Evolutionary conservation across 2,329 filamentous ascomycete species (phyloP).

Genomic region (Fusarium burgessii): DNA sequence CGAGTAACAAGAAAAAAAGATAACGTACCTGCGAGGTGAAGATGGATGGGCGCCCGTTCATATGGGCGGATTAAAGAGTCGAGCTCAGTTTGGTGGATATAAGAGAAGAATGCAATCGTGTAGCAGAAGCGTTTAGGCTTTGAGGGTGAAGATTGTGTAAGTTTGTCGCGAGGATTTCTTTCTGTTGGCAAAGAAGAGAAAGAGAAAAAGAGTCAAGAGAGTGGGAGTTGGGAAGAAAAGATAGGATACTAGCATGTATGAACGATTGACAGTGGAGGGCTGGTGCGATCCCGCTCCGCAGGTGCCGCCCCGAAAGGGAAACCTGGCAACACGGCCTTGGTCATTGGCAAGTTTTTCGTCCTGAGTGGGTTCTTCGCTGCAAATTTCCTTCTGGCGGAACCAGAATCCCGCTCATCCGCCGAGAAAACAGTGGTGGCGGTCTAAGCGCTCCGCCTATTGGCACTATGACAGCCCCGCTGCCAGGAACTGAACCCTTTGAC

Average conservation of each 20-base stretch:
- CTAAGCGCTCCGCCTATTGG: constrained; percentile 24
- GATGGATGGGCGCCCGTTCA: constrained; percentile 85
- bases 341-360: constrained; percentile 44
- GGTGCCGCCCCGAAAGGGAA: constrained; percentile 15
- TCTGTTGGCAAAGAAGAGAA: constrained; percentile 30
- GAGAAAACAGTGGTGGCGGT: constrained; percentile 13
- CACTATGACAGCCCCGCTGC: constrained; percentile 27
- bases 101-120: constrained; percentile 35
- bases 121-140: constrained; percentile 16
- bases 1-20: constrained; percentile 21
- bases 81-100: constrained; percentile 47
- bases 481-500: constrained; percentile 33
- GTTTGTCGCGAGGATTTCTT: constrained; percentile 34
- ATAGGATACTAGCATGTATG: background rate
- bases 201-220: constrained; percentile 25
- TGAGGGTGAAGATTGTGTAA: constrained; percentile 2
- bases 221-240: constrained; percentile 31
- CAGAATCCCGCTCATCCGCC: constrained; percentile 25
- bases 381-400: constrained; percentile 27
- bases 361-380: constrained; percentile 24
- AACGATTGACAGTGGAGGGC: background rate
- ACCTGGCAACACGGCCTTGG: constrained; percentile 43
- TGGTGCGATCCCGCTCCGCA: constrained; percentile 33
- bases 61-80: constrained; percentile 72
- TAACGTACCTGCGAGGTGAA: constrained; percentile 84